Conservation (phyloP, 768 basidiomycete genomes). For the Panellus pusillus region DNA sequence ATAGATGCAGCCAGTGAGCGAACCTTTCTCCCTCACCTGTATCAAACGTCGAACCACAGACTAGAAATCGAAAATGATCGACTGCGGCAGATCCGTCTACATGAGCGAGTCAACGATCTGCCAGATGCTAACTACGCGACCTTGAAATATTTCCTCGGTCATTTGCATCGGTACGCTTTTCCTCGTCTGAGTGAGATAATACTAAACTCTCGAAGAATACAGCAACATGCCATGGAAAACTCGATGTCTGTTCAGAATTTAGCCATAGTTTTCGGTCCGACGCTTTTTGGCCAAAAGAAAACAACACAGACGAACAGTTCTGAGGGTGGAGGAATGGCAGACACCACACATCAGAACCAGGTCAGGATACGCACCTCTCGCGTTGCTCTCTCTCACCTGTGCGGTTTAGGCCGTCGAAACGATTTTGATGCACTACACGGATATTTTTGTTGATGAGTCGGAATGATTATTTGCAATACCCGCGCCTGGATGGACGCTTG, state of each 20-base stretch:
- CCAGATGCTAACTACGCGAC: conserved; percentile 99
- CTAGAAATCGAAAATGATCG: conserved; percentile 91
- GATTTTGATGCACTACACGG: conserved; percentile 89
- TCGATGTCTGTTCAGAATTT: conserved; percentile 93
- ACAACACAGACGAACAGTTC: conserved; percentile 43
- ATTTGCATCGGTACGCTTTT: conserved; percentile 75
- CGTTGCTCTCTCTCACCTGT: background rate
- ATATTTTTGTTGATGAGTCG: conserved; percentile 94
- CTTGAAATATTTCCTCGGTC: conserved; percentile 92
- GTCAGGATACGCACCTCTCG: conserved; percentile 31
- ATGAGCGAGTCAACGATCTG: conserved; percentile 96
- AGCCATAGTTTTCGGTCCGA: conserved; percentile 98
- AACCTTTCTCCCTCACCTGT: background rate
- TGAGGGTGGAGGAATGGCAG: conserved; percentile 57
- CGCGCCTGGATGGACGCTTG: conserved; percentile 17
- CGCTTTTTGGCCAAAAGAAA: conserved; percentile 74
- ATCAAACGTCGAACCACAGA: background rate
- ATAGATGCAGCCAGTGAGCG: conserved; percentile 91
- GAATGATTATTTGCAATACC: conserved; percentile 38
- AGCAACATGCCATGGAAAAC: conserved; percentile 73
- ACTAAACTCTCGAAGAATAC: conserved; percentile 53
- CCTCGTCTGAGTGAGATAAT: background rate
- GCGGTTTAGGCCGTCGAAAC: conserved; percentile 83
- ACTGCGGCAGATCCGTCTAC: conserved; percentile 90
- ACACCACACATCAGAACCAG: conserved; percentile 72